Conservation (phyloP, 768 basidiomycete genomes). For the Kwoniella dejecticola region DNA sequence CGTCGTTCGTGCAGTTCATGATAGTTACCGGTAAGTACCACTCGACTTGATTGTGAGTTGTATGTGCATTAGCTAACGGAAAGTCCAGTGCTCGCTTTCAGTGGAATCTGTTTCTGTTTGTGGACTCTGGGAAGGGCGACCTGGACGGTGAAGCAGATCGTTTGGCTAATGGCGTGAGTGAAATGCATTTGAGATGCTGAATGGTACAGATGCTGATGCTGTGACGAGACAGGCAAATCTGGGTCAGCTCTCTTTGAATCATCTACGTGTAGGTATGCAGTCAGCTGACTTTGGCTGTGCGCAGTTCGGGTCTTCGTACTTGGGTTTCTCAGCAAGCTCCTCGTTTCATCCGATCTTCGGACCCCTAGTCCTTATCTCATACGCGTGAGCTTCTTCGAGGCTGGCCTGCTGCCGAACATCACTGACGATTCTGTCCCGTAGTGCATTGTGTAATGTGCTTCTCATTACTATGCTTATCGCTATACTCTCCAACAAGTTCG, state of each 20-base stretch:
- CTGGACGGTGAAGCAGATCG: slow-evolving; percentile 54
- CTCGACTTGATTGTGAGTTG: not conserved
- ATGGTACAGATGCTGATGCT: not conserved
- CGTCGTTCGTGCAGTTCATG: slow-evolving; percentile 53
- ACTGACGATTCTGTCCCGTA: too few species aligned
- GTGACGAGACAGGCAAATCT: slow-evolving; percentile 33
- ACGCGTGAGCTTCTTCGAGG: slow-evolving; percentile 44
- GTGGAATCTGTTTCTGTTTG: slow-evolving; percentile 52
- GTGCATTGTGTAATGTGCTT: slow-evolving; percentile 50
- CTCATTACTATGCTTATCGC: slow-evolving; percentile 70
- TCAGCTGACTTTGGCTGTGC: not conserved
- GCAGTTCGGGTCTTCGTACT: slow-evolving; percentile 48
- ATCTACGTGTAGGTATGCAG: not conserved
- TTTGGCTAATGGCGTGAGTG: slow-evolving; percentile 54
- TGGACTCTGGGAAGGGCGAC: slow-evolving; percentile 53
- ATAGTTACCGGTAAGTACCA: slow-evolving; percentile 38
- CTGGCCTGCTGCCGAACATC: not conserved
- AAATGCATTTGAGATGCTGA: too few species aligned
- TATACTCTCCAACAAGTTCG: slow-evolving; percentile 86
- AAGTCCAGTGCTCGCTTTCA: slow-evolving; percentile 50
- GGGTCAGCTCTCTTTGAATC: slow-evolving; percentile 25
- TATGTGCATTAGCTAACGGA: too few species aligned
- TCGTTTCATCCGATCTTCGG: slow-evolving; percentile 55
- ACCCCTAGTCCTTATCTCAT: slow-evolving; percentile 52
- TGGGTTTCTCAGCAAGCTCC: slow-evolving; percentile 51